Base-by-base conservation (phyloP, 1,284 basidiomycete species). In the Ceratobasidium sp. region DNA sequence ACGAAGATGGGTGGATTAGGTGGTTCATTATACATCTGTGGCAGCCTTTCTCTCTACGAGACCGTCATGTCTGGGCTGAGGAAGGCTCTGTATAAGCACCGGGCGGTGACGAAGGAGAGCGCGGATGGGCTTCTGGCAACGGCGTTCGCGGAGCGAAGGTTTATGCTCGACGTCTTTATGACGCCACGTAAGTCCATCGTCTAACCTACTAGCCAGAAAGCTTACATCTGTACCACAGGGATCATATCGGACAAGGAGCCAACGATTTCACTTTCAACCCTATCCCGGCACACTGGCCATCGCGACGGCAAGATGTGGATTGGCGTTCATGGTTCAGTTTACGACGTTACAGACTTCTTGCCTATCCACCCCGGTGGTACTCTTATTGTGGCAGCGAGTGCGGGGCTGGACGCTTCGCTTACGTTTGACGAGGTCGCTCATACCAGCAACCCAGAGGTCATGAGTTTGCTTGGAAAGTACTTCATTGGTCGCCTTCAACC, bases 111-210 rank as follows among this genome's bases (percentile, higher is more conserved):
- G 6, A 60, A 47, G 27, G 68, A 69, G 49, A 56, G 68, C 20
- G 68, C 55, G 3, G 68, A 69, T 40, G 50, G 25, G 38, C 42
- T 69, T 17, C 53, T 57, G 20, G 68, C 68, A 1, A 31, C 54
- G 15, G 68, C 68, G 10, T 69, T 69, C 49, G 68, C 68, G 6
- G 68, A 69, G 31, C 68, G 68, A 10, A 42, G 68, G 29, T 69
- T 55, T 29, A 69, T 69, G 68, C 42, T 69, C 2, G 68, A 69
- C 55, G 68, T 69, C 25, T 69, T 69, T 22, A 69, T 69, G 68
- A 69, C 68, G 2, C 68, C 68, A 27, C 20, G 57, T 60, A 29
- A 47, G 57, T 45, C 29, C 7, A 27, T 22, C 20, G 15, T 25
- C 34, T 15, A 6, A 31, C 22, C n/a, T 27, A 8, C 31, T 32